These are phyloP conservation scores for Exutisphaerella laricina DNA, from an alignment of 2,329 filamentous ascomycete genomes.

Conservation along the genomic window DNA sequence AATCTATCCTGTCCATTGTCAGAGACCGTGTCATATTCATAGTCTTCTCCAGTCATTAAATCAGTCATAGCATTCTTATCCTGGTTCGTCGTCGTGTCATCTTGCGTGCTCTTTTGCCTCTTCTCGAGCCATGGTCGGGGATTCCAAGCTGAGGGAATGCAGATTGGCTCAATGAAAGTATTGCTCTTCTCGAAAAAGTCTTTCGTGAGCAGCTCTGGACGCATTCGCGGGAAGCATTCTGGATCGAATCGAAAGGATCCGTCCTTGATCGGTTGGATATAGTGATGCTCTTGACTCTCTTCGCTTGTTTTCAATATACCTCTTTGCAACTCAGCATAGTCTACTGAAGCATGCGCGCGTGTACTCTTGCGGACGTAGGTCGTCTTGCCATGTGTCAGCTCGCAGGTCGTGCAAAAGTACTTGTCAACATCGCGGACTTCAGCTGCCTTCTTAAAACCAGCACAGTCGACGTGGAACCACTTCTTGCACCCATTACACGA, in stretches of 20 bases:
- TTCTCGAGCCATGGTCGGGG: slow-evolving; percentile 43
- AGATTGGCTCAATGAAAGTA: slow-evolving; percentile 61
- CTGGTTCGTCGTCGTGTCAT: slow-evolving; percentile 2
- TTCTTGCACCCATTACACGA: slow-evolving; percentile 62
- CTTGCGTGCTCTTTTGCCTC: slow-evolving; percentile 6
- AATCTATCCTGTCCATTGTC: slow-evolving; percentile 60
- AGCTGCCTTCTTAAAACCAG: slow-evolving; percentile 58
- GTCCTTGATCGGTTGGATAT: slow-evolving; percentile 62
- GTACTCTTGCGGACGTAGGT: slow-evolving; percentile 63
- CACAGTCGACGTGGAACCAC: slow-evolving; percentile 64
- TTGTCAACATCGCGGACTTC: slow-evolving; percentile 63
- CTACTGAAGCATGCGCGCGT: slow-evolving; percentile 59
- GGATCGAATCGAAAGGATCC: slow-evolving; percentile 56
- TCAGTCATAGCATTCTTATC: slow-evolving; percentile 27
- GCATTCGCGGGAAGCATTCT: slow-evolving; percentile 59
- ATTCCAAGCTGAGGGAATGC: slow-evolving; percentile 59
- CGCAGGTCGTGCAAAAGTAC: slow-evolving; percentile 58
- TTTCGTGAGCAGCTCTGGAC: slow-evolving; percentile 56
- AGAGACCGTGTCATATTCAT: slow-evolving; percentile 45
- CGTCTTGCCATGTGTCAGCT: slow-evolving; percentile 55
- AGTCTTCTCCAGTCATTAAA: slow-evolving; percentile 33
- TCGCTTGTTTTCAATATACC: slow-evolving; percentile 60
- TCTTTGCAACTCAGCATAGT: slow-evolving; percentile 63
- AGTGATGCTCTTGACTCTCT: slow-evolving; percentile 61
- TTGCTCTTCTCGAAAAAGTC: slow-evolving; percentile 59